Conservation (phyloP, 805 yeast genomes). For the Cyberlindnera galapagoensis region DNA sequence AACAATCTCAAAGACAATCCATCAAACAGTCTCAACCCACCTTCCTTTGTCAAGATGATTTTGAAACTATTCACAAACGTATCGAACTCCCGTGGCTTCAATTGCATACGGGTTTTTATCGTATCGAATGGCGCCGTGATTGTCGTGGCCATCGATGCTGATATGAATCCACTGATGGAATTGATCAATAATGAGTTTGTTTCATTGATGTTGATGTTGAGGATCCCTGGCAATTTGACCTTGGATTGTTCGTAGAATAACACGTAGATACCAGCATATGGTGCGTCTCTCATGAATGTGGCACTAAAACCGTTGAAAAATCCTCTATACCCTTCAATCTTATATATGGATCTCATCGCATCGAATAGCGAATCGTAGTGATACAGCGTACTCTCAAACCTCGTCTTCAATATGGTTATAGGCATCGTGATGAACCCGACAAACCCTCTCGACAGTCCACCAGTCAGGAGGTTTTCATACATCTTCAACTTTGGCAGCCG, state of each 20-base stretch:
- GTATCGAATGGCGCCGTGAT: slow-evolving; percentile 95
- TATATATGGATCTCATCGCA: slow-evolving; percentile 52
- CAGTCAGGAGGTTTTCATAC: slow-evolving; percentile 64
- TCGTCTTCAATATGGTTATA: slow-evolving; percentile 79
- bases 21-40: slow-evolving; percentile 56
- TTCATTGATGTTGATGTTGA: slow-evolving; percentile 24
- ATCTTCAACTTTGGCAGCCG: slow-evolving; percentile 68
- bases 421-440: slow-evolving; percentile 95
- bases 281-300: slow-evolving; percentile 86
- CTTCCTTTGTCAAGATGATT: slow-evolving; percentile 39
- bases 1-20: slow-evolving; percentile 77
- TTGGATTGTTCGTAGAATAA: slow-evolving; percentile 77
- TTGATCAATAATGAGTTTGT: slow-evolving; percentile 54
- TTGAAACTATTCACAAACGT: slow-evolving; percentile 35
- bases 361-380: slow-evolving; percentile 56
- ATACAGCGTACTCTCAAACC: slow-evolving; percentile 80
- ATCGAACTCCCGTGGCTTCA: slow-evolving; percentile 44
- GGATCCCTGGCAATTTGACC: slow-evolving; percentile 38
- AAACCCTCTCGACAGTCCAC: slow-evolving; percentile 69
- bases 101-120: slow-evolving; percentile 84
- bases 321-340: slow-evolving; percentile 49
- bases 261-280: slow-evolving; percentile 92
- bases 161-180: slow-evolving; percentile 64
- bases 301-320: slow-evolving; percentile 86
- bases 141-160: slow-evolving; percentile 77